These are phyloP conservation scores for Sporothrix globosa DNA, from an alignment of 2,329 filamentous ascomycete species.

Conservation along the genomic window DNA sequence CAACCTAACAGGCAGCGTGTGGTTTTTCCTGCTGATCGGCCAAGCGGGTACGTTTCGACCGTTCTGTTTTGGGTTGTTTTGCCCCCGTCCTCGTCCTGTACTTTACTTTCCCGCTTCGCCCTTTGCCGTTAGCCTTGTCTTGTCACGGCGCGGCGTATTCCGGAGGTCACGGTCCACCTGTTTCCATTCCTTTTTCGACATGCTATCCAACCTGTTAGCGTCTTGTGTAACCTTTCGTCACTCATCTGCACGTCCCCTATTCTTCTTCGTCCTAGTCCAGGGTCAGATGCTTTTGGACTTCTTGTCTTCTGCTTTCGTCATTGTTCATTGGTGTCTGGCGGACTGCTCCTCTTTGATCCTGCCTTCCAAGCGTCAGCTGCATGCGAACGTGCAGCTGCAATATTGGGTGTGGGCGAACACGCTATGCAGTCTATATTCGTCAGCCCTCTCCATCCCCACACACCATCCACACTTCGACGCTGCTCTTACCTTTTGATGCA, in stretches of 20 bases:
- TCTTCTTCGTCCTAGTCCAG: not conserved
- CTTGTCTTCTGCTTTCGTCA: not conserved
- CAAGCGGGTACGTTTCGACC: conserved; percentile 70
- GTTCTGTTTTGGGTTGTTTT: not conserved
- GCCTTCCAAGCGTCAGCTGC: conserved; percentile 15
- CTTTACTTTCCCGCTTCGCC: not conserved
- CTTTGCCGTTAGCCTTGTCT: conserved; percentile 5
- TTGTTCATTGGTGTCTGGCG: not conserved
- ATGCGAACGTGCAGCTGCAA: conserved; percentile 14
- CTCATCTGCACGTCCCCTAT: not conserved
- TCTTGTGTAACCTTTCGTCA: conserved; percentile 1
- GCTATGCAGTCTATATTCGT: conserved; percentile 25
- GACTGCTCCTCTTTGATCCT: not conserved
- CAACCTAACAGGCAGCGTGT: conserved; percentile 90
- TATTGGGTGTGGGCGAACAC: conserved; percentile 13
- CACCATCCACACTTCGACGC: not conserved
- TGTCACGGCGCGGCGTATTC: not conserved
- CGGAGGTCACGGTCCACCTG: not conserved
- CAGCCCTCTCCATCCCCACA: conserved; percentile 21
- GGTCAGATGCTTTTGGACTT: not conserved
- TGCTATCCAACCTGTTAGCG: conserved; percentile 2
- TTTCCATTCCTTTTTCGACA: conserved; percentile 1
- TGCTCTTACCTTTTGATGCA: not conserved
- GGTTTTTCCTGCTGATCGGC: conserved; percentile 95
- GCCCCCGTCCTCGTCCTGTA: conserved; percentile 27